A percentile compares a stretch with the other conserved stretches of the same genome.
These are phyloP conservation scores for Globisporangium ultimum DNA, from an alignment of 352 stramenopile genomes.

Conservation along the genomic window DNA sequence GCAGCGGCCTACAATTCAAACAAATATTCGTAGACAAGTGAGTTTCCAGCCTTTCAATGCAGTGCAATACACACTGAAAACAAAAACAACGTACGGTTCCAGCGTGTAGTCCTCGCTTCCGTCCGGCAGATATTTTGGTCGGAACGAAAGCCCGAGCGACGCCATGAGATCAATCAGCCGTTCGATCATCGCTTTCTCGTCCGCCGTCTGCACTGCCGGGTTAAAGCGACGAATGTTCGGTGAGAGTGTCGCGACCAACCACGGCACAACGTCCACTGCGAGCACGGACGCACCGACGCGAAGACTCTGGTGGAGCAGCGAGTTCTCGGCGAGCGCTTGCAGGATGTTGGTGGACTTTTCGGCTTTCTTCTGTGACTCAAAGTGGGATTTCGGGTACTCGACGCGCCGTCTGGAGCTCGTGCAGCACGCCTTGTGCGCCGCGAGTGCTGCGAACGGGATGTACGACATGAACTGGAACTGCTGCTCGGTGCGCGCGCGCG, in stretches of 20 bases:
- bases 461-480: constrained; percentile 72
- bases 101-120: constrained; percentile 67
- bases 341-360: constrained; percentile 72
- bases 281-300: constrained; percentile 57
- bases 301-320: constrained; percentile 53
- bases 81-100: constrained; percentile 56
- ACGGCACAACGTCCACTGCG: constrained; percentile 73
- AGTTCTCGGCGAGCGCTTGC: constrained; percentile 55
- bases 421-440: constrained; percentile 67
- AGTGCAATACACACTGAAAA: too few species aligned
- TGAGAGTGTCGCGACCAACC: constrained; percentile 60
- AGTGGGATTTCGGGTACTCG: constrained; percentile 65
- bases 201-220: constrained; percentile 46
- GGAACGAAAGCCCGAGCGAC: constrained; percentile 74
- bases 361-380: constrained; percentile 49
- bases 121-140: constrained; percentile 61
- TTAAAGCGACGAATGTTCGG: constrained; percentile 63
- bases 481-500: constrained; percentile 51
- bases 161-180: constrained; percentile 76
- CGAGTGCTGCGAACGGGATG: constrained; percentile 66
- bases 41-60: background rate
- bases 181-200: constrained; percentile 66
- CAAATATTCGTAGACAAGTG: background rate
- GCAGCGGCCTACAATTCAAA: constrained; percentile 36
- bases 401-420: constrained; percentile 67